These are phyloP conservation scores for Irpex lacteus DNA, from an alignment of 1,284 basidiomycete species.

Conservation along the genomic window DNA sequence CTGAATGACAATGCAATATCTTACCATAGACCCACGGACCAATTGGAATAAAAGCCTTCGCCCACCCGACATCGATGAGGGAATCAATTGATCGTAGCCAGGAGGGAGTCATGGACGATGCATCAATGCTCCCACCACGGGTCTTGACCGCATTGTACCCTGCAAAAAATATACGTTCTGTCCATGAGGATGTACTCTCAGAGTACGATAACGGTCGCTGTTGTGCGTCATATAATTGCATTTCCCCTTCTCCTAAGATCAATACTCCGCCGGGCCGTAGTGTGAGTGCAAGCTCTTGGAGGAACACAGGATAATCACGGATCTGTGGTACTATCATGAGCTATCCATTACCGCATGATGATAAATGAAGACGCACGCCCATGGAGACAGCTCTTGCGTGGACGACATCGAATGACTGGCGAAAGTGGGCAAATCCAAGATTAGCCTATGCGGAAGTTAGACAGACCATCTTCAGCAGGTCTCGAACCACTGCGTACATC, in stretches of 20 bases:
- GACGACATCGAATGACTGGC: conserved; percentile 29
- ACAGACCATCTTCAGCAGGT: not conserved
- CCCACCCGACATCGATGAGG: conserved; percentile 31
- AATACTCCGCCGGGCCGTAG: conserved; percentile 32
- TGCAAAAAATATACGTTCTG: conserved; percentile 31
- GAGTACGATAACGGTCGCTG: conserved; percentile 26
- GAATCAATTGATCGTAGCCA: conserved; percentile 31
- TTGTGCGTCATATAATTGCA: conserved; percentile 34
- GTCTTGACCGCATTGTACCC: conserved; percentile 34
- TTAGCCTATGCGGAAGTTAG: conserved; percentile 27
- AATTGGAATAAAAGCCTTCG: conserved; percentile 33
- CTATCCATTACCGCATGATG: not conserved
- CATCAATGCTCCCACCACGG: conserved; percentile 29
- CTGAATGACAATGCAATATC: conserved; percentile 7
- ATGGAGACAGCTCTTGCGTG: conserved; percentile 30
- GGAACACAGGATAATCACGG: conserved; percentile 29
- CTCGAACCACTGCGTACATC: conserved; percentile 20
- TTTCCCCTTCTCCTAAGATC: conserved; percentile 32
- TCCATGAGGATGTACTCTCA: conserved; percentile 29
- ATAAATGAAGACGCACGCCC: conserved; percentile 18
- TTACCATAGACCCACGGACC: conserved; percentile 33
- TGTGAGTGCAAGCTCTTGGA: conserved; percentile 27
- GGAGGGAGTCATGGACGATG: conserved; percentile 28
- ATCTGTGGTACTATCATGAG: conserved; percentile 21
- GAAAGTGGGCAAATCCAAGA: conserved; percentile 32